Percentiles rank a stretch among this genome's conserved stretches.
Evolutionary conservation across 306 rosid species (phyloP).

Genomic region (Quercus rubra): DNA sequence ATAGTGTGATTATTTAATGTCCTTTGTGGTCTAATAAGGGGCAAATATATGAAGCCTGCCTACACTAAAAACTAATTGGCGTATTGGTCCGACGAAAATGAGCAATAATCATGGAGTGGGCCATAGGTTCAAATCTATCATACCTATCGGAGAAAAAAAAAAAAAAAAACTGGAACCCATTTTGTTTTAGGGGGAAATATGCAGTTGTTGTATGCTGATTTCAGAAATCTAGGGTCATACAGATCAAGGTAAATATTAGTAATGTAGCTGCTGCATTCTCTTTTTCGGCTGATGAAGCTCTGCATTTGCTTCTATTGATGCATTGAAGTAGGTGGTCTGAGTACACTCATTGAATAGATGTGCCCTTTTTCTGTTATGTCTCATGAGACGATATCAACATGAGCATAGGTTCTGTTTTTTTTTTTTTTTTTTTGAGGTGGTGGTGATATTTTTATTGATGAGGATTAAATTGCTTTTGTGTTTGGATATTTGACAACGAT

Average conservation of each 20-base stretch:
- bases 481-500: background rate
- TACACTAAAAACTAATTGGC: too few species aligned
- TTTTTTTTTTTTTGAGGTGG: background rate
- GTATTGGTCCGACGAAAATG: too few species aligned
- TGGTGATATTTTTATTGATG: background rate
- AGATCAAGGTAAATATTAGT: background rate
- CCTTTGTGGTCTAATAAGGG: too few species aligned
- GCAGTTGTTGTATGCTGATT: too few species aligned
- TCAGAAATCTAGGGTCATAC: background rate
- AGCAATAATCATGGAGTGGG: too few species aligned
- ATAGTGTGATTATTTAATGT: too few species aligned
- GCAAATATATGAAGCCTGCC: too few species aligned
- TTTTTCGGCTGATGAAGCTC: background rate
- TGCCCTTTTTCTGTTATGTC: background rate
- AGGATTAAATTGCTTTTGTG: background rate
- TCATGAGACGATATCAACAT: background rate
- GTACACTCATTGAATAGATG: background rate
- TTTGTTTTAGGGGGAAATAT: too few species aligned
- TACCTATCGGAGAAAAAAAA: too few species aligned
- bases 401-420: background rate
- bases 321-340: background rate
- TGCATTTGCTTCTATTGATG: background rate
- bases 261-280: background rate
- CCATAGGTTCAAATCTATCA: too few species aligned
- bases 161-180: too few species aligned